Evolutionary conservation across 2,329 filamentous ascomycete genomes (phyloP).

Genomic region (Trichoderma sp.): DNA sequence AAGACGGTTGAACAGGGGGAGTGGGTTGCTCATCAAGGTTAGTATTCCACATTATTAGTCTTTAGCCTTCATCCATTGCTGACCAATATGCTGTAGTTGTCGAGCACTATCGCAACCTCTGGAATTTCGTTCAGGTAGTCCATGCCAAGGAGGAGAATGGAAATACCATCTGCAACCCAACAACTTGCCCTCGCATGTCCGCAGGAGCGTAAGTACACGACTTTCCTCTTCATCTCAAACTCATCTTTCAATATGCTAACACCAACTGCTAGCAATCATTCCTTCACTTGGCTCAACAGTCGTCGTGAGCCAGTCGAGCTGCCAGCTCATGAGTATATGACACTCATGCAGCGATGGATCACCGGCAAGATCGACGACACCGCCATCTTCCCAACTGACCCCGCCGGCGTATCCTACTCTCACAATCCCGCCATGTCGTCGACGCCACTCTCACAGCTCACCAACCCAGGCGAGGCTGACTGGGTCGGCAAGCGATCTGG

Average conservation of each 20-base stretch:
- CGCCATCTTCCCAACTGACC: conserved; percentile 85
- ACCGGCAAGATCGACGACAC: conserved; percentile 91
- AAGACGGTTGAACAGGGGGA: conserved; percentile 92
- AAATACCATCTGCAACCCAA: conserved; percentile 76
- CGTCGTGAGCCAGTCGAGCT: conserved; percentile 86
- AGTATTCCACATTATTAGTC: conserved; percentile 19
- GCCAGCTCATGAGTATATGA: conserved; percentile 89
- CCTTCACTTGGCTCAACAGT: conserved; percentile 93
- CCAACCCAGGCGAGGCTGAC: conserved; percentile 58
- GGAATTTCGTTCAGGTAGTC: conserved; percentile 84
- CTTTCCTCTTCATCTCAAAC: not conserved
- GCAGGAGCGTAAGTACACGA: conserved; percentile 77
- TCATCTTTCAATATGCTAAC: not conserved
- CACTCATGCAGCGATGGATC: conserved; percentile 95
- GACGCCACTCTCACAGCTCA: conserved; percentile 60
- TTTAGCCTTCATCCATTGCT: not conserved
- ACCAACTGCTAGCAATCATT: conserved; percentile 63
- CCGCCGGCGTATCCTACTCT: conserved; percentile 64
- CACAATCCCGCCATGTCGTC: conserved; percentile 58
- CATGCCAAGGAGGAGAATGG: conserved; percentile 81
- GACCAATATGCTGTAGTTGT: conserved; percentile 60
- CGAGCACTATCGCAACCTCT: conserved; percentile 85
- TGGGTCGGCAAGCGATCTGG: conserved; percentile 92
- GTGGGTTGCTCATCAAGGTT: conserved; percentile 95
- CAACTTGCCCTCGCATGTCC: conserved; percentile 86